Evolutionary conservation across 2,329 filamentous ascomycete genomes (phyloP).

Genomic region (Harringtonia lauricola): DNA sequence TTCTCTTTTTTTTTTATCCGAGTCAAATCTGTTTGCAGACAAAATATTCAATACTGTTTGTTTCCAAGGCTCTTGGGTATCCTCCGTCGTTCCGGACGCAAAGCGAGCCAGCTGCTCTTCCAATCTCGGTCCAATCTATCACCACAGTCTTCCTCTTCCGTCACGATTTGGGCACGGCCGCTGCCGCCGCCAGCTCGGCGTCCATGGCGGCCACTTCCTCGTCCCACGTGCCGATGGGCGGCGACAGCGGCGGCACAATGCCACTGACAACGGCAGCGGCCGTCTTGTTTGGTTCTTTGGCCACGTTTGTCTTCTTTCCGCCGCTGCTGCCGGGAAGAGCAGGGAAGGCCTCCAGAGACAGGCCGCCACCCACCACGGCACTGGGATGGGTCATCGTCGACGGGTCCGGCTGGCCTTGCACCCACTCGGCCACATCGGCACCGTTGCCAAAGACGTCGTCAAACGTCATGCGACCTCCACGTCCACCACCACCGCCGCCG

Average conservation of each 20-base stretch:
- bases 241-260: constrained; percentile 21
- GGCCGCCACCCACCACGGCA: constrained; percentile 12
- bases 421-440: constrained; percentile 12
- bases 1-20: no score
- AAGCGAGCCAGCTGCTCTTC: no score
- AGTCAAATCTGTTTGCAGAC: no score
- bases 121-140: no score
- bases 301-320: no score
- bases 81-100: no score
- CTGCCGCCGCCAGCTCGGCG: constrained; percentile 2
- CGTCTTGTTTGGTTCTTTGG: not conserved
- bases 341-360: constrained; percentile 27
- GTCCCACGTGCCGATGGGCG: constrained; percentile 39
- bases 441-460: constrained; percentile 11
- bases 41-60: no score
- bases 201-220: constrained; percentile 47
- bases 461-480: constrained; percentile 13
- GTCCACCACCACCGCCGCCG: constrained; percentile 21
- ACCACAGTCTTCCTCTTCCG: no score
- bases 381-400: constrained; percentile 15
- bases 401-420: constrained; percentile 11
- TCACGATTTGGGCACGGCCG: not conserved
- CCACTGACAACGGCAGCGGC: constrained; percentile 7
- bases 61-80: no score
- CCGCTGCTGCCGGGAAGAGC: constrained; percentile 22